Evolutionary conservation across 2,329 filamentous ascomycete species (phyloP), one percentile per base, ranked within the genome.

Genomic region (Fusarium sterilihyphosum): DNA sequence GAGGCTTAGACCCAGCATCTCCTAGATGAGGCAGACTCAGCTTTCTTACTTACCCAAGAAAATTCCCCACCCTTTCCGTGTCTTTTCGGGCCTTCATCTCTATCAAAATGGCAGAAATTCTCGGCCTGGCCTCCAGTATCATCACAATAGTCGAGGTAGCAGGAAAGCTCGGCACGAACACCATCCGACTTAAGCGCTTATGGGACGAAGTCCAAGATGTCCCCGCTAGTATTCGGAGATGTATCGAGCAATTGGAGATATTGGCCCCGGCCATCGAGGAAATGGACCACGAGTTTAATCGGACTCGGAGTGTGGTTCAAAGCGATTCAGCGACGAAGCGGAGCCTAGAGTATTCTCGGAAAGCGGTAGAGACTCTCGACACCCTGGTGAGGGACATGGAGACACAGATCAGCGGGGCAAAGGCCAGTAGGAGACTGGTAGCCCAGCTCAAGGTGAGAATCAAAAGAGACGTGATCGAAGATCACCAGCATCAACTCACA

Each of bases 121-220:
- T 77, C 3, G 61, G 74, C 18, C 9, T 75, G 8, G 72, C 66
- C 1, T 70, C 72, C 1, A 62, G 72, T 33, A 64, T 67, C 18
- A 77, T 77, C 37, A 65, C 74, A 8, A 53, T 77, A 9, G 63
- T 71, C 3, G 59, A 63, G 14, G 64, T 73, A 9, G 74, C 54
- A 1, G 69, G 67, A 6, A 75, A 77, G 33, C n/a, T 77, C 3
- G 70, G 57, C 22, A 50, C 64, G 2, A 73, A 61, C 18, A 54
- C 47, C 0, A 26, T 73, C 4, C 41, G 44, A 14, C 67, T 77
- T 1, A 77, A 75, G 12, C 57, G 58, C 0, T 59, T 77, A 14
- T 77, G 74, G 74, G 52, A 73, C 6, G 70, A 77, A 35, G 66
- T 75, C 0, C 66, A 75, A 11, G 54, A 74, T 37, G 61, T 73